Evolutionary conservation across 2,329 filamentous ascomycete genomes (phyloP).

Genomic region (Cryphonectria carpinicola): DNA sequence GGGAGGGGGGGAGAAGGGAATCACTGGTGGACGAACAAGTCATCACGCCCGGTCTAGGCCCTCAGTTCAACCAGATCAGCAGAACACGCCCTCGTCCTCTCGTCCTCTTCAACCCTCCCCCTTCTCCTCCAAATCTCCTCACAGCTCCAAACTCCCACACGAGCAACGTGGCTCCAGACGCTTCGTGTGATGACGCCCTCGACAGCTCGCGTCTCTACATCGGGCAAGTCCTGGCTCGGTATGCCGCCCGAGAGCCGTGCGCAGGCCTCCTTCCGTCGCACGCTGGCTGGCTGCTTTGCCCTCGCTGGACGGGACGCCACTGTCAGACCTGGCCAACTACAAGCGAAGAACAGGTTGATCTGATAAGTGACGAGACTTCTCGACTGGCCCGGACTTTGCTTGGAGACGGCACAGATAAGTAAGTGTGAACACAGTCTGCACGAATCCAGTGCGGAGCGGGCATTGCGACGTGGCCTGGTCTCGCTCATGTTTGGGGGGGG

Average conservation of each 20-base stretch:
- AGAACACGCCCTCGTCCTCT: background rate
- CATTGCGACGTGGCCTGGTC: background rate
- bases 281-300: background rate
- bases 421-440: constrained; percentile 26
- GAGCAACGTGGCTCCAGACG: background rate
- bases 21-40: background rate
- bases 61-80: background rate
- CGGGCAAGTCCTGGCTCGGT: constrained; percentile 26
- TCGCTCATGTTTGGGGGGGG: background rate
- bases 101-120: background rate
- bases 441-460: constrained; percentile 15
- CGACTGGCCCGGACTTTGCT: constrained; percentile 1
- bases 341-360: background rate
- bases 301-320: constrained; percentile 16
- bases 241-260: constrained; percentile 28
- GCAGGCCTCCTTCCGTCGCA: constrained; percentile 4
- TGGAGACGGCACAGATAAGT: constrained; percentile 3
- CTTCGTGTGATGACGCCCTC: constrained; percentile 15
- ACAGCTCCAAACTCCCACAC: constrained; percentile 2
- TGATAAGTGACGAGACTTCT: background rate
- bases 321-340: constrained; percentile 10
- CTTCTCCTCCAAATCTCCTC: constrained; percentile 1
- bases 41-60: constrained; percentile 1
- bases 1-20: background rate
- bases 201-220: constrained; percentile 21